These are phyloP conservation scores for Pholiota microspora DNA, from an alignment of 768 basidiomycete genomes.

Conservation along the genomic window DNA sequence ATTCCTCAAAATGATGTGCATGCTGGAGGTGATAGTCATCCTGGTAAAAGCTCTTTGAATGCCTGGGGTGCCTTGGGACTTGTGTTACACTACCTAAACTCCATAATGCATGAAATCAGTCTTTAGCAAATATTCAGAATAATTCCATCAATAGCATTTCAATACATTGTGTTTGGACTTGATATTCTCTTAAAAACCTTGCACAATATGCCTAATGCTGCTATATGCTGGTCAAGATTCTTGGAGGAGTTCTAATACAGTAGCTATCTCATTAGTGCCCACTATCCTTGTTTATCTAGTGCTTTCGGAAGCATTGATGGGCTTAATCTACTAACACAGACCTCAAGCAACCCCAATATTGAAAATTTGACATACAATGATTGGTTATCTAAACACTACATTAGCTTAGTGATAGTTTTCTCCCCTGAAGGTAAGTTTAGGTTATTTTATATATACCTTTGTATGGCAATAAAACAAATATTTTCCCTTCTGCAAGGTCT, in stretches of 20 bases:
- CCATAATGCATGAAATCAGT: constrained; percentile 34
- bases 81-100: constrained; percentile 37
- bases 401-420: constrained; percentile 38
- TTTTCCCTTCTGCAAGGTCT: too few species aligned
- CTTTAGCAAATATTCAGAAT: constrained; percentile 42
- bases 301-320: constrained; percentile 44
- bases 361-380: constrained; percentile 48
- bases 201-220: constrained; percentile 24
- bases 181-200: constrained; percentile 30
- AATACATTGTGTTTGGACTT: constrained; percentile 33
- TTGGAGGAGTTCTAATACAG: constrained; percentile 25
- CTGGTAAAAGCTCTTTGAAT: constrained; percentile 29
- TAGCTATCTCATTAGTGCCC: constrained; percentile 21
- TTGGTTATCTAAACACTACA: constrained; percentile 39
- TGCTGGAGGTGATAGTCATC: constrained; percentile 21
- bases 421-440: constrained; percentile 25
- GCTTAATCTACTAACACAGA: constrained; percentile 34
- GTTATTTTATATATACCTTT: not conserved
- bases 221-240: constrained; percentile 24
- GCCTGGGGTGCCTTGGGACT: constrained; percentile 39
- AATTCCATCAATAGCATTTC: constrained; percentile 30
- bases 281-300: constrained; percentile 24
- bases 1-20: constrained; percentile 24
- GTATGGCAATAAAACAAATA: too few species aligned
- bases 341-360: constrained; percentile 34